These are phyloP conservation scores for Nakazawaea populi DNA, from an alignment of 805 yeast species.

Conservation along the genomic window DNA sequence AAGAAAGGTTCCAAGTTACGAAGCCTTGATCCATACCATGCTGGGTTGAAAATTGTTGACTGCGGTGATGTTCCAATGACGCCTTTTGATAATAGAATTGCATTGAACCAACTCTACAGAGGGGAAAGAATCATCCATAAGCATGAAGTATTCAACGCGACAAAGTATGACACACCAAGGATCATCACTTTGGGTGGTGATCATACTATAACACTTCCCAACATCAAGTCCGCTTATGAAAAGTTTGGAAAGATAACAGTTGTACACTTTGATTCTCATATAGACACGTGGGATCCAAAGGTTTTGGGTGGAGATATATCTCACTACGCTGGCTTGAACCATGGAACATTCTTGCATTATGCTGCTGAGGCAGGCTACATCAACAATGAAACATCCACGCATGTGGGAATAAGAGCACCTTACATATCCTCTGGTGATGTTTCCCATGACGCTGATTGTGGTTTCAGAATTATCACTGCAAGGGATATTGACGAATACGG, in stretches of 20 bases:
- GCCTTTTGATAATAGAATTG: slow-evolving; percentile 54
- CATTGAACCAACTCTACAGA: slow-evolving; percentile 49
- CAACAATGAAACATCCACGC: slow-evolving; percentile 40
- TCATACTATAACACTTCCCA: slow-evolving; percentile 50
- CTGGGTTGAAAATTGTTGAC: slow-evolving; percentile 37
- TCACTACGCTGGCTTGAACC: slow-evolving; percentile 53
- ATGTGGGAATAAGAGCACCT: slow-evolving; percentile 65
- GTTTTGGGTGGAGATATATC: slow-evolving; percentile 59
- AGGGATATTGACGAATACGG: slow-evolving; percentile 41
- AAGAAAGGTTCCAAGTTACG: slow-evolving; percentile 29
- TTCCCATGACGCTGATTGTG: slow-evolving; percentile 45
- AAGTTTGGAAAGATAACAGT: slow-evolving; percentile 41
- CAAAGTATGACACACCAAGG: slow-evolving; percentile 25
- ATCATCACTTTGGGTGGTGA: slow-evolving; percentile 57
- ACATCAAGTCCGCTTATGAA: slow-evolving; percentile 45
- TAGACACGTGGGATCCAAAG: slow-evolving; percentile 66
- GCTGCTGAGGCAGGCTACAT: slow-evolving; percentile 65
- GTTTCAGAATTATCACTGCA: slow-evolving; percentile 39
- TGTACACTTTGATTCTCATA: slow-evolving; percentile 63
- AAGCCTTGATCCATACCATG: slow-evolving; percentile 36
- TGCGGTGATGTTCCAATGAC: slow-evolving; percentile 60
- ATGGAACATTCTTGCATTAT: slow-evolving; percentile 66
- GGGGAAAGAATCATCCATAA: slow-evolving; percentile 44
- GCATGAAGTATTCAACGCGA: slow-evolving; percentile 21
- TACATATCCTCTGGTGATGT: slow-evolving; percentile 30